phyloP scores from a whole-genome alignment of 2,329 filamentous ascomycete genomes.

The Trichoderma arundinaceum region DNA sequence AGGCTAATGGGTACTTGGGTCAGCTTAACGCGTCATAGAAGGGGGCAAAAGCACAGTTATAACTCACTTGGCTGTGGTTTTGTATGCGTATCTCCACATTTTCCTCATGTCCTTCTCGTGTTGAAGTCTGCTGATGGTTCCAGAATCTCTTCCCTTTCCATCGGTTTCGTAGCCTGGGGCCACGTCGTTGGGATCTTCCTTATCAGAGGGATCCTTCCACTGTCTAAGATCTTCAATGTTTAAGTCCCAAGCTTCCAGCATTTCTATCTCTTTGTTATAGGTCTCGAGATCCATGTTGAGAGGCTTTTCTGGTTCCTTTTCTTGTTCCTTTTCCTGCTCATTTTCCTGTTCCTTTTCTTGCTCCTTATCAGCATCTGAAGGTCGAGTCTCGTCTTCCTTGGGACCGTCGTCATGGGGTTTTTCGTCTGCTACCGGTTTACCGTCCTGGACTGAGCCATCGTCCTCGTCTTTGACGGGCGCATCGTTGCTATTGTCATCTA shows the following conservation, averaged over 20 bases:
- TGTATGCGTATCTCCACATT: constrained; percentile 50
- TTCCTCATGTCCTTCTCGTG: constrained; percentile 53
- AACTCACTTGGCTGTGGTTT: constrained; percentile 50
- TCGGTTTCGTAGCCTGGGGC: constrained; percentile 48
- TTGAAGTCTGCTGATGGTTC: constrained; percentile 44
- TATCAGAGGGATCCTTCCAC: constrained; percentile 46
- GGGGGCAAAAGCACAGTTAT: not conserved
- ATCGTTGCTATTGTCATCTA: not conserved
- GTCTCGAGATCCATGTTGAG: constrained; percentile 33
- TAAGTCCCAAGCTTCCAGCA: constrained; percentile 42
- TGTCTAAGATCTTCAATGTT: constrained; percentile 45
- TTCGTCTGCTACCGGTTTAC: constrained; percentile 10
- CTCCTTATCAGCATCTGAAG: too few relatives aligned
- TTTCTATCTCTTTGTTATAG: constrained; percentile 31
- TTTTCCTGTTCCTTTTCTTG: not conserved
- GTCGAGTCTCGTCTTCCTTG: not conserved
- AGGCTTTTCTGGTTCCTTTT: constrained; percentile 31
- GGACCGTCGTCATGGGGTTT: constrained; percentile 5
- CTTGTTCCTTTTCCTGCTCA: not conserved
- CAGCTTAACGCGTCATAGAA: not conserved
- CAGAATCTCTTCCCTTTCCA: constrained; percentile 43
- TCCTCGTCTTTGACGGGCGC: constrained; percentile 17
- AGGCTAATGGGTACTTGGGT: constrained; percentile 42
- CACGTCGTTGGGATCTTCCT: constrained; percentile 45
- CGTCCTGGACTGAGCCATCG: constrained; percentile 28